Percentiles rank a stretch among this genome's conserved stretches.
These are phyloP conservation scores for Kandelia obovata DNA, from an alignment of 345 rosid genomes.

Conservation along the genomic window DNA sequence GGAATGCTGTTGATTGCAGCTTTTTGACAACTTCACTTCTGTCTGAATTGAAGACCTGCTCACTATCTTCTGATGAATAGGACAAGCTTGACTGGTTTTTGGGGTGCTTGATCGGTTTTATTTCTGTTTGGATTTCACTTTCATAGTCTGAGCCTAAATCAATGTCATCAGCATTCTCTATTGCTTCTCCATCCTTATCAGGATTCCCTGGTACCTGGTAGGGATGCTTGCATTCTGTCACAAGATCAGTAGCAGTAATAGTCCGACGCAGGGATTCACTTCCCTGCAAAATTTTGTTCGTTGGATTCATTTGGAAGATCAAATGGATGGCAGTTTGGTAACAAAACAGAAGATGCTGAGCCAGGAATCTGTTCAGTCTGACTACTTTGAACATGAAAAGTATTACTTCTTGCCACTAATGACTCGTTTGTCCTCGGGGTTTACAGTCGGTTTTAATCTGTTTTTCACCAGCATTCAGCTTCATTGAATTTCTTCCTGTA, in stretches of 20 bases:
- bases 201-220: constrained; percentile 1
- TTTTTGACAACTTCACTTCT: constrained; percentile 14
- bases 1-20: constrained; percentile 19
- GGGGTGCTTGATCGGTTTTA: too few relatives aligned
- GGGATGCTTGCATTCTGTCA: constrained; percentile 19
- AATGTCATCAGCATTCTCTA: constrained; percentile 12
- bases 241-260: constrained; percentile 26
- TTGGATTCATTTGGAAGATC: constrained; percentile 77
- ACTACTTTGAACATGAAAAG: constrained; percentile 27
- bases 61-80: constrained; percentile 29
- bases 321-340: constrained; percentile 65
- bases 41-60: constrained; percentile 11
- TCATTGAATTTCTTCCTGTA: constrained; percentile 48
- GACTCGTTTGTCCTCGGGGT: constrained; percentile 35
- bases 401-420: constrained; percentile 36
- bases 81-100: too few relatives aligned
- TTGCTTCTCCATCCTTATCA: constrained; percentile 6
- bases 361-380: constrained; percentile 46
- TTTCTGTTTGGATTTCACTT: constrained; percentile 25
- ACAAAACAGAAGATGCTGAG: constrained; percentile 76
- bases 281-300: constrained; percentile 54
- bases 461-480: constrained; percentile 44
- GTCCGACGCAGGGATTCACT: constrained; percentile 10
- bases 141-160: constrained; percentile 15
- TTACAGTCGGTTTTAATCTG: not conserved